phyloP scores from a whole-genome alignment of 2,329 filamentous ascomycete genomes.

The Paracoccidioides lutzii region DNA sequence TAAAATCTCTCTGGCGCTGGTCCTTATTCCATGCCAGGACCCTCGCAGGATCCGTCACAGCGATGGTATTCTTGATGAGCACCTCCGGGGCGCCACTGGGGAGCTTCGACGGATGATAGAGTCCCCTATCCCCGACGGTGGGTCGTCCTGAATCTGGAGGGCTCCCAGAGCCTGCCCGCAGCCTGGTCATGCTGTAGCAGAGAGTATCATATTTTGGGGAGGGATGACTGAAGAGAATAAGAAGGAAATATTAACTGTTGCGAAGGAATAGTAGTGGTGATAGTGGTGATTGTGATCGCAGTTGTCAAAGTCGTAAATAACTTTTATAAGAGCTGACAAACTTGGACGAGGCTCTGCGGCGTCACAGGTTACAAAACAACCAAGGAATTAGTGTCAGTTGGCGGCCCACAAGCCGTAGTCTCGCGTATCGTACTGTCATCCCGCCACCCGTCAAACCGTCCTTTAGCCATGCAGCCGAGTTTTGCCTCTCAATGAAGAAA shows the following conservation, averaged over 20 bases:
- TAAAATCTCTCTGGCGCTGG: slow-evolving; percentile 33
- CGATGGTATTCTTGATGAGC: slow-evolving; percentile 27
- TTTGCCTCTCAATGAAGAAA: background rate
- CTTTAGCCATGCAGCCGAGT: background rate
- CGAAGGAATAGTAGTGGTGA: background rate
- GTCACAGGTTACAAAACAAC: background rate
- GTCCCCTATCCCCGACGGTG: slow-evolving; percentile 17
- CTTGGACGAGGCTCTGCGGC: background rate
- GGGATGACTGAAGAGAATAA: background rate
- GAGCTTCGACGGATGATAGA: slow-evolving; percentile 26
- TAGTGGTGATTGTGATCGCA: background rate
- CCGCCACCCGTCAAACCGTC: background rate
- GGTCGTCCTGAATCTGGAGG: slow-evolving; percentile 19
- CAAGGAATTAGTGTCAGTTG: background rate
- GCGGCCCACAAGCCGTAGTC: background rate
- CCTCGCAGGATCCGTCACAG: slow-evolving; percentile 24
- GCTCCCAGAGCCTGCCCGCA: slow-evolving; percentile 28
- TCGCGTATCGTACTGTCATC: background rate
- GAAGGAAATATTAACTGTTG: background rate
- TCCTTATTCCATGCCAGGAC: slow-evolving; percentile 28
- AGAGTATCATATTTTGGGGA: slow-evolving; percentile 16
- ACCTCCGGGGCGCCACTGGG: slow-evolving; percentile 29
- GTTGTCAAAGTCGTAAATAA: background rate
- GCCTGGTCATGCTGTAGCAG: slow-evolving; percentile 27
- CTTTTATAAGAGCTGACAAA: background rate